Evolutionary conservation across 768 basidiomycete genomes (phyloP).

Genomic region (Amyloporia xantha): DNA sequence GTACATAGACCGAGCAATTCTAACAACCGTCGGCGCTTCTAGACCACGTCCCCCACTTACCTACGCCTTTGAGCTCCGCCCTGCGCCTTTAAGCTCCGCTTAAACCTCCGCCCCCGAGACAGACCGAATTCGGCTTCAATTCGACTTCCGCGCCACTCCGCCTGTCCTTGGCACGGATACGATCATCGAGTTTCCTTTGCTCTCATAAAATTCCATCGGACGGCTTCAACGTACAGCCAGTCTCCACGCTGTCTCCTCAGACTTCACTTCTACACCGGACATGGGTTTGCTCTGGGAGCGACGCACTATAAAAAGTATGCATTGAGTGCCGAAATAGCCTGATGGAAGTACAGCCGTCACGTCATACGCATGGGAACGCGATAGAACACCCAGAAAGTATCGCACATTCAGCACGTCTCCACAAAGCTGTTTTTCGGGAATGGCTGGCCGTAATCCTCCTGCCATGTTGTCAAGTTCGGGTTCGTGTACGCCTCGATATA

Average conservation of each 20-base stretch:
- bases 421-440: conserved; percentile 48
- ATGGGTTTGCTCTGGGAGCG: too few species aligned
- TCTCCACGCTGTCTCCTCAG: too few species aligned
- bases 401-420: conserved; percentile 29
- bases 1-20: conserved; percentile 6
- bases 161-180: too few species aligned
- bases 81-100: background rate
- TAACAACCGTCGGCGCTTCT: conserved; percentile 5
- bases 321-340: background rate
- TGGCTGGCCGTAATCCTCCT: conserved; percentile 35
- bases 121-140: too few species aligned
- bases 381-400: background rate
- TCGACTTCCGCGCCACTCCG: too few species aligned
- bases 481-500: conserved; percentile 69
- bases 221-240: too few species aligned
- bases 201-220: too few species aligned
- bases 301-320: background rate
- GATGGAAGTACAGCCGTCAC: background rate
- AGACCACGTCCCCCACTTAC: background rate
- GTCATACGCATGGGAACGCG: too few species aligned
- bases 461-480: conserved; percentile 47
- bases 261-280: too few species aligned
- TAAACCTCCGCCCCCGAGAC: background rate
- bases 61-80: background rate
- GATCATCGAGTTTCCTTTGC: too few species aligned